phyloP scores from a whole-genome alignment of 768 basidiomycete genomes.

The Suillus plorans region DNA sequence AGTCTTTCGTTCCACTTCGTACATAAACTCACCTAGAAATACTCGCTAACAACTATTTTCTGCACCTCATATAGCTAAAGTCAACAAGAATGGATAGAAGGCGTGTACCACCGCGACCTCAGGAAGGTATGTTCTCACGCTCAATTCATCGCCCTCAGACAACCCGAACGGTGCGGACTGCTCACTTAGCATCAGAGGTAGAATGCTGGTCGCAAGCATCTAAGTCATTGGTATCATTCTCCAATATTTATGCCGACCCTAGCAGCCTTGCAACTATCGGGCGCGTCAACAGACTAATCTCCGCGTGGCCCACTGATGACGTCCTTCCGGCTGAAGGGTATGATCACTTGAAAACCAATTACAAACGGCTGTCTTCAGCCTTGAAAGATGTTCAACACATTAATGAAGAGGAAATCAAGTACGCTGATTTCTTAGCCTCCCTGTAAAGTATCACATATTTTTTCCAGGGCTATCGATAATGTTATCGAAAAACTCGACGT shows the following conservation, averaged over 20 bases:
- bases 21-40: neutral
- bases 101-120: conserved; percentile 61
- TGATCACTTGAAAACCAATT: conserved; percentile 58
- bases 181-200: conserved; percentile 49
- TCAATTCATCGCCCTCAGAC: neutral
- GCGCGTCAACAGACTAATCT: conserved; percentile 71
- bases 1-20: neutral
- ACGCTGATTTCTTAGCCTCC: conserved; percentile 22
- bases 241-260: conserved; percentile 51
- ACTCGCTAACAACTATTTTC: neutral
- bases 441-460: conserved; percentile 10
- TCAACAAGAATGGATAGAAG: conserved; percentile 59
- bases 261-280: conserved; percentile 58
- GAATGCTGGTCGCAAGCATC: conserved; percentile 75
- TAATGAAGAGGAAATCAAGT: conserved; percentile 68
- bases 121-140: conserved; percentile 58
- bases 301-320: conserved; percentile 73
- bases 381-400: conserved; percentile 60
- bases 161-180: conserved; percentile 3
- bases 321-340: conserved; percentile 65
- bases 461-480: conserved; percentile 63
- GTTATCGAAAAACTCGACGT: conserved; percentile 68
- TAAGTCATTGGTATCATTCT: conserved; percentile 54
- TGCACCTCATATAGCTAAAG: conserved; percentile 1
- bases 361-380: conserved; percentile 60